Conservation (phyloP, 495 filamentous ascomycete species). For the Astrothelium subdiscretum region DNA sequence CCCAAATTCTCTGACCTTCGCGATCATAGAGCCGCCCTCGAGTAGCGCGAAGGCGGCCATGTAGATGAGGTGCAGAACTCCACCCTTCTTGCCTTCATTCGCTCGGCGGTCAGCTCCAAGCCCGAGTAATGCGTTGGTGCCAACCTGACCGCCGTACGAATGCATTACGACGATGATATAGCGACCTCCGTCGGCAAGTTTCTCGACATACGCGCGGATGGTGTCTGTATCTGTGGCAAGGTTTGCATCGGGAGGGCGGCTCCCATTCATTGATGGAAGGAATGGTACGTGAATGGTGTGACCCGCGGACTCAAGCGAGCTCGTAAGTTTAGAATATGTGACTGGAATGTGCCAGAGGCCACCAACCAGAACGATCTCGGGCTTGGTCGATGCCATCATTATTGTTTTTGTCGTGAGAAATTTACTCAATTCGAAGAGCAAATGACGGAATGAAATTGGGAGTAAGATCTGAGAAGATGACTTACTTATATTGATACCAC, state of each 20-base stretch:
- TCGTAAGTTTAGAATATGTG: constrained; percentile 23
- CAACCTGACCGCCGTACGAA: constrained; percentile 28
- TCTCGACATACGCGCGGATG: constrained; percentile 18
- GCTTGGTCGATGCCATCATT: too few species aligned
- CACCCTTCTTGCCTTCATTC: constrained; percentile 8
- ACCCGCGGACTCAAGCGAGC: constrained; percentile 17
- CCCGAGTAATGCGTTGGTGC: constrained; percentile 22
- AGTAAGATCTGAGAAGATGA: too few species aligned
- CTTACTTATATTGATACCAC: too few species aligned
- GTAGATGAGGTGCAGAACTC: constrained; percentile 25
- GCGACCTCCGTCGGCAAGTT: constrained; percentile 18
- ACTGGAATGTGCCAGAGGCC: constrained; percentile 26
- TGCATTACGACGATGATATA: constrained; percentile 26
- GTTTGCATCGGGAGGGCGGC: constrained; percentile 19
- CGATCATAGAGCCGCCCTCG: constrained; percentile 19
- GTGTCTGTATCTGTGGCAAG: constrained; percentile 16
- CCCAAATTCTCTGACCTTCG: constrained; percentile 22
- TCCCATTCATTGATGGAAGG: constrained; percentile 18
- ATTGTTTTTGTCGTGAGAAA: too few species aligned
- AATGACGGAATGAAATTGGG: too few species aligned
- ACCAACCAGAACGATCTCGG: constrained; percentile 16
- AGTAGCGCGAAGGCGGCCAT: constrained; percentile 22
- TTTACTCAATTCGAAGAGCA: too few species aligned
- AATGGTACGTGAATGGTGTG: constrained; percentile 25
- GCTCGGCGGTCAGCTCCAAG: constrained; percentile 11